Evolutionary conservation across 768 basidiomycete species (phyloP).

Genomic region (Pleurotus tuber-regium): DNA sequence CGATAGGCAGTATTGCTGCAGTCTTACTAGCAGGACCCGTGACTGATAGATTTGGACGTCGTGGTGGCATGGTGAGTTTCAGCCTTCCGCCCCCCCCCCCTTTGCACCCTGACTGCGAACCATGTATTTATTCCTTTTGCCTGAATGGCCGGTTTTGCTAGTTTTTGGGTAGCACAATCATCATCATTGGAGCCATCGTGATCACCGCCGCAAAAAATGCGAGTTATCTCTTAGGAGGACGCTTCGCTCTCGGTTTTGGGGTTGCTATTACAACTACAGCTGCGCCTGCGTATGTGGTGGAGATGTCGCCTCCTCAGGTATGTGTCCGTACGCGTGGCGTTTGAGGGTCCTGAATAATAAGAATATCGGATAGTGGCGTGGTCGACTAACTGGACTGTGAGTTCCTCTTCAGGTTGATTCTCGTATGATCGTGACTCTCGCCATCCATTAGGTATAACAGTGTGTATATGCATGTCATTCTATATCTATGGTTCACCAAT

Average conservation of each 20-base stretch:
- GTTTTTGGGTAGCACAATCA: constrained; percentile 38
- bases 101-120: too few relatives aligned
- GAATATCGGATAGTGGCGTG: constrained; percentile 54
- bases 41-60: constrained; percentile 39
- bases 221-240: constrained; percentile 48
- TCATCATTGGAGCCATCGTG: constrained; percentile 41
- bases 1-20: constrained; percentile 38
- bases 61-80: constrained; percentile 39
- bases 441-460: constrained; percentile 33
- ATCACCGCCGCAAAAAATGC: constrained; percentile 42
- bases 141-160: constrained; percentile 13
- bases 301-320: constrained; percentile 57
- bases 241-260: constrained; percentile 54
- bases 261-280: constrained; percentile 45
- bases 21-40: constrained; percentile 39
- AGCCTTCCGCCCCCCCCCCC: too few relatives aligned
- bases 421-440: too few relatives aligned
- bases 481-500: constrained; percentile 13
- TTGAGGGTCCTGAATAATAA: too few relatives aligned
- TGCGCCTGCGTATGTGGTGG: constrained; percentile 48
- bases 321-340: constrained; percentile 6
- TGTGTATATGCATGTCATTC: constrained; percentile 20
- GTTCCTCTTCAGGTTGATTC: constrained; percentile 17
- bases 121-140: too few relatives aligned
- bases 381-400: constrained; percentile 47